phyloP scores from a whole-genome alignment of 805 yeast genomes.

The Candida odintsovae region DNA sequence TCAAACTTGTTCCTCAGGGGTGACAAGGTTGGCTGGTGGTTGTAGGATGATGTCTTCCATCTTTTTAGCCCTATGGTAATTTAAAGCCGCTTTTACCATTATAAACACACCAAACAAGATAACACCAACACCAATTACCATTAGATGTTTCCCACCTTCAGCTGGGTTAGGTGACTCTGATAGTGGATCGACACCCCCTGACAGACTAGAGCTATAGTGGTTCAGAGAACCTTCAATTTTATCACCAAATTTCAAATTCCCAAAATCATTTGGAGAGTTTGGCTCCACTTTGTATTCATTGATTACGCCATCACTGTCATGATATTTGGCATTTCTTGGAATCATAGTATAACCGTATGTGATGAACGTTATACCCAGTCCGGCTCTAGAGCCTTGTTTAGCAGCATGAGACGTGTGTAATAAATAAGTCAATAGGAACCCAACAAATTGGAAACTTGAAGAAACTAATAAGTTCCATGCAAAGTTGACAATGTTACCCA shows the following conservation, averaged over 20 bases:
- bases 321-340: constrained; percentile 33
- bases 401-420: constrained; percentile 97
- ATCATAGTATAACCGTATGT: constrained; percentile 58
- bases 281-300: constrained; percentile 42
- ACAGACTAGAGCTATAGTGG: constrained; percentile 16
- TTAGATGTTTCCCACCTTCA: constrained; percentile 1
- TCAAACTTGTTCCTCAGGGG: constrained; percentile 8
- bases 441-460: constrained; percentile 89
- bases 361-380: constrained; percentile 79
- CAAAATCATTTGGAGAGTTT: constrained; percentile 44
- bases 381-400: constrained; percentile 89
- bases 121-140: constrained; percentile 51
- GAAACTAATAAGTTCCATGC: constrained; percentile 88
- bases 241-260: constrained; percentile 30
- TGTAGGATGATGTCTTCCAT: constrained; percentile 61
- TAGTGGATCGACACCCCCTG: constrained; percentile 15
- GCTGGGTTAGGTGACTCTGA: constrained; percentile 3
- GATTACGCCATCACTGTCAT: constrained; percentile 14
- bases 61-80: constrained; percentile 68
- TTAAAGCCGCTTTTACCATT: constrained; percentile 59
- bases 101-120: constrained; percentile 66
- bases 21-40: constrained; percentile 27
- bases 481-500: constrained; percentile 83
- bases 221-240: constrained; percentile 23
- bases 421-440: constrained; percentile 83